A percentile compares a stretch with the other conserved stretches of the same genome.
Conservation (phyloP, 208 protist species). For the Acanthamoeba triangularis region DNA sequence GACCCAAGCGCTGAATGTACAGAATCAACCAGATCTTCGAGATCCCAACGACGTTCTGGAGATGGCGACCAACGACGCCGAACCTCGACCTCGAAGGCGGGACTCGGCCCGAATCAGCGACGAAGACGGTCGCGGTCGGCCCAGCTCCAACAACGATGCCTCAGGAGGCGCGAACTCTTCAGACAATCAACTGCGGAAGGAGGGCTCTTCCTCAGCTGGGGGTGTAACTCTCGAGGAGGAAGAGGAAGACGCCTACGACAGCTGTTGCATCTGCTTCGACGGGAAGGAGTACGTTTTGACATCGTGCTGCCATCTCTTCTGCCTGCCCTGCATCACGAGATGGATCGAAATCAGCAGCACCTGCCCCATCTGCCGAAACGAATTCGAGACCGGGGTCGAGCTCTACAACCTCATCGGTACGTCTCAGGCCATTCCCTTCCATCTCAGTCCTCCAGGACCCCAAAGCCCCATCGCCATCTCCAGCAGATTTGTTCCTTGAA, state of each 20-base stretch:
- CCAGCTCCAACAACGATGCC: not conserved
- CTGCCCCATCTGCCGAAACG: conserved; percentile 59
- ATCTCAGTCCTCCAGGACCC: not conserved
- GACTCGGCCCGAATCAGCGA: no score
- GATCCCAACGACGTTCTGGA: no score
- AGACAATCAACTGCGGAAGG: not conserved
- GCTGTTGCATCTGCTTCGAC: conserved; percentile 64
- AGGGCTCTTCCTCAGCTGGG: not conserved
- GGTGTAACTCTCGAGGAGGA: conserved; percentile 15
- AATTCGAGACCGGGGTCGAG: conserved; percentile 56
- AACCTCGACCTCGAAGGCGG: no score
- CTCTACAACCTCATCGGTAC: conserved; percentile 70
- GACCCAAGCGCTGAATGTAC: no score
- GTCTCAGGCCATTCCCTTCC: not conserved
- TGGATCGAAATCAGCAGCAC: conserved; percentile 64
- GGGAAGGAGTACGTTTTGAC: conserved; percentile 61
- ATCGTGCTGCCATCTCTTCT: conserved; percentile 68
- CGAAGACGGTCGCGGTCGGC: no score
- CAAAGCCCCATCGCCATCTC: not conserved
- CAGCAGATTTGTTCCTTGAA: not conserved
- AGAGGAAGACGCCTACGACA: conserved; percentile 32
- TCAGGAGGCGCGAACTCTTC: not conserved
- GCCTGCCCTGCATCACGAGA: conserved; percentile 60
- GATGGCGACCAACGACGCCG: no score
- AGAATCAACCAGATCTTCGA: no score